These are phyloP conservation scores for Microsporum canis DNA, from an alignment of 2,329 filamentous ascomycete species.

Conservation along the genomic window DNA sequence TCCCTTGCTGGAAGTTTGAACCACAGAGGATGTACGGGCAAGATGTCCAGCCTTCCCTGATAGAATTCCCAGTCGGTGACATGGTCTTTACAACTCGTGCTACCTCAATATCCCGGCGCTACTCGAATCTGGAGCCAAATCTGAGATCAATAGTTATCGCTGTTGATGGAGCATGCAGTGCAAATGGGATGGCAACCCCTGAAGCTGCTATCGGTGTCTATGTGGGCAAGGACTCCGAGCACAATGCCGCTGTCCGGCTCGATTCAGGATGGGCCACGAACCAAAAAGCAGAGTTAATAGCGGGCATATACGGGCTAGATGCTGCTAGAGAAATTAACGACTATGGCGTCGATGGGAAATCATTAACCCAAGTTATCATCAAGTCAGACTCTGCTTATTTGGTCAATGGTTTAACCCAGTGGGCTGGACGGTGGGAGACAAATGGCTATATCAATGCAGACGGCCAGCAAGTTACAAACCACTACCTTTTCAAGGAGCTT, in stretches of 20 bases:
- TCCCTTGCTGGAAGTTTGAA: background rate
- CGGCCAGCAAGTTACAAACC: constrained; percentile 18
- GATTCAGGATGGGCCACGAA: constrained; percentile 11
- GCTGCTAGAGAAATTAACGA: constrained; percentile 3
- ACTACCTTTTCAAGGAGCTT: constrained; percentile 15
- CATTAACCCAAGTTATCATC: constrained; percentile 16
- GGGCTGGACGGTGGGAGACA: constrained; percentile 23
- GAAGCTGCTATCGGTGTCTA: background rate
- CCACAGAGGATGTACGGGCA: background rate
- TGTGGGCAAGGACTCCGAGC: background rate
- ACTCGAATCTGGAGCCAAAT: background rate
- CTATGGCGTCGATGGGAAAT: background rate
- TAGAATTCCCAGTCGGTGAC: background rate
- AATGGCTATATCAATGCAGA: constrained; percentile 21
- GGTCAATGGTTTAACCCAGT: constrained; percentile 23
- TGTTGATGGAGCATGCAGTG: constrained; percentile 1
- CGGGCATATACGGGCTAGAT: constrained; percentile 14
- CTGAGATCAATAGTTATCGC: background rate
- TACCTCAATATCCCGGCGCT: background rate
- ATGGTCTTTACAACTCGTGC: background rate
- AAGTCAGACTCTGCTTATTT: constrained; percentile 28
- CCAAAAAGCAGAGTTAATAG: constrained; percentile 16
- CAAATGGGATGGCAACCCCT: background rate
- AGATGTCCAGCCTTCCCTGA: background rate
- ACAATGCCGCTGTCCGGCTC: constrained; percentile 9